These are phyloP conservation scores for Polysphondylium violaceum DNA, from an alignment of 78 protist genomes.

Conservation along the genomic window DNA sequence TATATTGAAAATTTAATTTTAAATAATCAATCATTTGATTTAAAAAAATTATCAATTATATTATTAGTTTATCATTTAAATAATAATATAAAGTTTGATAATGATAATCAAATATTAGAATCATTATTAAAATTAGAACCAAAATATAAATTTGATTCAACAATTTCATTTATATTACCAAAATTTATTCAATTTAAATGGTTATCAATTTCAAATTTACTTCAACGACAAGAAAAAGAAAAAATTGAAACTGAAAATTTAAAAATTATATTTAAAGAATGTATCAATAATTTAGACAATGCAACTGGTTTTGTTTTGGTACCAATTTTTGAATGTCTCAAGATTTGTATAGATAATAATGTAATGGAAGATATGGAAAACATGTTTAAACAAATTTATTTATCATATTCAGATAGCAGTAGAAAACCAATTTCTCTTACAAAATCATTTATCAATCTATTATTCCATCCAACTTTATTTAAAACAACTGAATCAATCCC, in stretches of 20 bases:
- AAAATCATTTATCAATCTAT: constrained; percentile 22
- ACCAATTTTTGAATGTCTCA: constrained; percentile 35
- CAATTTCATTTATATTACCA: constrained; percentile 22
- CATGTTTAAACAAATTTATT: constrained; percentile 32
- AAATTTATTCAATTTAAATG: constrained; percentile 50
- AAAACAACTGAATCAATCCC: constrained; percentile 8
- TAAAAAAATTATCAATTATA: background rate
- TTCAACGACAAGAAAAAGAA: background rate
- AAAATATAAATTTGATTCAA: constrained; percentile 19
- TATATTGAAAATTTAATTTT: background rate
- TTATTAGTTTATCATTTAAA: background rate
- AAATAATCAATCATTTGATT: background rate
- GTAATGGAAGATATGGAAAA: background rate
- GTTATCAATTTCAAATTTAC: too few relatives aligned
- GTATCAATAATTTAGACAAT: constrained; percentile 6
- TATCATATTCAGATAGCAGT: constrained; percentile 53
- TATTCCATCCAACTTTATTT: constrained; percentile 33
- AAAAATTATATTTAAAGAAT: constrained; percentile 1
- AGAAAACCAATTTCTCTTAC: constrained; percentile 23
- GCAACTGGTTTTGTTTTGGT: constrained; percentile 18
- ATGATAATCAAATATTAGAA: background rate
- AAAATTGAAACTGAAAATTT: background rate
- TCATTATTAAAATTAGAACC: constrained; percentile 7
- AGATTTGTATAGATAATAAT: background rate
- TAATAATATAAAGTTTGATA: background rate